phyloP scores from a whole-genome alignment of 306 rosid genomes.

The Lathyrus sativus region DNA sequence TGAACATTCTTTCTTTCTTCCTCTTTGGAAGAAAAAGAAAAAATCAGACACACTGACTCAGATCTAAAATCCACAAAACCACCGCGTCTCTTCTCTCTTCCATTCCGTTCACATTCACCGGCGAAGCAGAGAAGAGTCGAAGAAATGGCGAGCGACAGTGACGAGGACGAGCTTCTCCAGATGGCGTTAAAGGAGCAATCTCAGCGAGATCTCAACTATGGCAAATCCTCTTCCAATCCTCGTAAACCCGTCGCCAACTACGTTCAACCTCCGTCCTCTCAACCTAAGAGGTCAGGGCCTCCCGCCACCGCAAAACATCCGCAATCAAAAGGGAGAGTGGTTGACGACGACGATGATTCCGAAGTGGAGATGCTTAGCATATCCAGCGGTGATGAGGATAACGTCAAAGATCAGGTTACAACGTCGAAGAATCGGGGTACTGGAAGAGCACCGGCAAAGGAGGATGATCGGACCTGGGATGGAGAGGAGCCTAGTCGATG shows the following conservation, averaged over 20 bases:
- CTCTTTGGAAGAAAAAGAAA: not conserved
- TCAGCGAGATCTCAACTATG: conserved; percentile 74
- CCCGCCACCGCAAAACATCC: conserved; percentile 11
- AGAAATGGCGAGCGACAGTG: conserved; percentile 88
- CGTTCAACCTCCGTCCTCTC: conserved; percentile 76
- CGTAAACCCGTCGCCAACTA: conserved; percentile 88
- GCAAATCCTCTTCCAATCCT: conserved; percentile 48
- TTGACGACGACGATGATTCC: conserved; percentile 88
- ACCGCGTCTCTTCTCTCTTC: conserved; percentile 11
- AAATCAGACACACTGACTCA: conserved; percentile 3
- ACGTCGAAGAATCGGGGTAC: conserved; percentile 46
- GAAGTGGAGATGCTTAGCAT: conserved; percentile 98
- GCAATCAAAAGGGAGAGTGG: conserved; percentile 42
- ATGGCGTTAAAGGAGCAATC: conserved; percentile 93
- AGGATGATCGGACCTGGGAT: conserved; percentile 76
- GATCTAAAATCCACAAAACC: conserved; percentile 36
- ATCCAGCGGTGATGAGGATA: conserved; percentile 94
- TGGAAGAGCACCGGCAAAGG: conserved; percentile 43
- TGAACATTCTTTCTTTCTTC: conserved; percentile 18
- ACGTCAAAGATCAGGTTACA: conserved; percentile 40
- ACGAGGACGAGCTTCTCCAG: conserved; percentile 94
- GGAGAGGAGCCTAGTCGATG: conserved; percentile 91
- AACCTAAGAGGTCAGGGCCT: conserved; percentile 40
- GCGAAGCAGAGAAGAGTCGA: not conserved
- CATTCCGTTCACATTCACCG: not conserved